Evolutionary conservation across 2,329 filamentous ascomycete species (phyloP).

Genomic region (Gaeumannomyces tritici): DNA sequence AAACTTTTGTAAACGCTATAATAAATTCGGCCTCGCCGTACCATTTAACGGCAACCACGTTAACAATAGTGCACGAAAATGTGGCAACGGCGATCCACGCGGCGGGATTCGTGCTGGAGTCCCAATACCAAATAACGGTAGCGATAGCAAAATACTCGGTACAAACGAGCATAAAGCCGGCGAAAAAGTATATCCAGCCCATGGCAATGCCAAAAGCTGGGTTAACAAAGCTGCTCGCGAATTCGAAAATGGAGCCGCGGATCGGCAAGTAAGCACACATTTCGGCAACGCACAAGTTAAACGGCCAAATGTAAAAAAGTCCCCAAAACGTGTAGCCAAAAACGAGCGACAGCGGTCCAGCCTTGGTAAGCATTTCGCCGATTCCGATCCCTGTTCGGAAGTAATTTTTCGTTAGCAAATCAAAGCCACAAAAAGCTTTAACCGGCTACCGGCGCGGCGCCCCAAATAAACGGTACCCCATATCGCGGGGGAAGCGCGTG

Average conservation of each 20-base stretch:
- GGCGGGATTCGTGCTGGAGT: constrained; percentile 29
- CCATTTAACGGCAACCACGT: constrained; percentile 22
- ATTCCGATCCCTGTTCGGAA: constrained; percentile 24
- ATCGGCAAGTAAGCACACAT: constrained; percentile 48
- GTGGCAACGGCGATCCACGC: constrained; percentile 33
- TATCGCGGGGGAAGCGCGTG: neutral
- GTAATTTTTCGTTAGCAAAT: neutral
- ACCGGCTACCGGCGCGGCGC: neutral
- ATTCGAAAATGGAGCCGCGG: constrained; percentile 43
- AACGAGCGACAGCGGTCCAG: constrained; percentile 32
- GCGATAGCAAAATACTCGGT: constrained; percentile 34
- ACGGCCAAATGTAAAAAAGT: constrained; percentile 30
- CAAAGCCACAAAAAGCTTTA: neutral
- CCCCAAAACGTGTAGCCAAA: constrained; percentile 35
- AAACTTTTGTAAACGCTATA: constrained; percentile 14
- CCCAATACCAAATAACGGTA: constrained; percentile 35
- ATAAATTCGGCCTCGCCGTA: constrained; percentile 27
- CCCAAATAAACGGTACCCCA: neutral
- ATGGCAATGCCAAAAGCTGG: constrained; percentile 47
- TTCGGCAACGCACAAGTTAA: constrained; percentile 39
- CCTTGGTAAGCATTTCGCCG: constrained; percentile 28
- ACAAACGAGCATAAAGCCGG: constrained; percentile 33
- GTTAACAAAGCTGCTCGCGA: constrained; percentile 44
- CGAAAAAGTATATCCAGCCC: constrained; percentile 42
- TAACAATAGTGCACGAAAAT: constrained; percentile 31